Conservation (phyloP, 257 asterid species). For the Nicotiana obtusifolia region DNA sequence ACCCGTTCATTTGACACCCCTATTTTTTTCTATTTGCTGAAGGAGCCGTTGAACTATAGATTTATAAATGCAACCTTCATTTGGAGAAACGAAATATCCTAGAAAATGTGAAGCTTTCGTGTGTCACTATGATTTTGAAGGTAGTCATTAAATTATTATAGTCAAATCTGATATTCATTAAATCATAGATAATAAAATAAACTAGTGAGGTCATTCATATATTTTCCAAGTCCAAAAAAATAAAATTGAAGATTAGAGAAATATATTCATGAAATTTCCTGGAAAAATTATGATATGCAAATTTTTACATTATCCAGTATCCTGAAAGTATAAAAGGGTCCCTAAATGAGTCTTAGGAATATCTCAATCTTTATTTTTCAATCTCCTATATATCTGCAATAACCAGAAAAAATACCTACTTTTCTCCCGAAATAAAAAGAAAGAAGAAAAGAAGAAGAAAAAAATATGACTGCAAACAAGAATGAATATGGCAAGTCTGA, state of each 20-base stretch:
- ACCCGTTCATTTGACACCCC: too few relatives aligned
- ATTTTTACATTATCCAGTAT: not conserved
- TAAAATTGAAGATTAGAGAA: not conserved
- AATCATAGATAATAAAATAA: not conserved
- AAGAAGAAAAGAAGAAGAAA: too few relatives aligned
- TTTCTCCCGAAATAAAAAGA: not conserved
- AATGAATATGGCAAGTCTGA: slow-evolving; percentile 4
- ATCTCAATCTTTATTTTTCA: not conserved
- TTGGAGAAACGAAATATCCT: not conserved
- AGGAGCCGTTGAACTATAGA: not conserved
- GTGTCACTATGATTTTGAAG: not conserved
- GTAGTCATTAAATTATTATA: not conserved
- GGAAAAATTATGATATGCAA: not conserved
- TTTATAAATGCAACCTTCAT: not conserved
- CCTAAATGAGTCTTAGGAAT: not conserved
- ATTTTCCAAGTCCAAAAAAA: not conserved
- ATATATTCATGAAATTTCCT: not conserved
- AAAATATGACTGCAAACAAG: not conserved
- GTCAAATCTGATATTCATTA: not conserved
- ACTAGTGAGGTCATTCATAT: not conserved
- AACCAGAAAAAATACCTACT: not conserved
- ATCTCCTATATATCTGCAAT: not conserved
- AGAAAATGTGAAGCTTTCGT: not conserved
- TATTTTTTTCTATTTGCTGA: not conserved
- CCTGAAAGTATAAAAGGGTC: not conserved